Evolutionary conservation across 345 rosid species (phyloP), one percentile per base, ranked within the genome.

Genomic region (Kernera saxatilis): DNA sequence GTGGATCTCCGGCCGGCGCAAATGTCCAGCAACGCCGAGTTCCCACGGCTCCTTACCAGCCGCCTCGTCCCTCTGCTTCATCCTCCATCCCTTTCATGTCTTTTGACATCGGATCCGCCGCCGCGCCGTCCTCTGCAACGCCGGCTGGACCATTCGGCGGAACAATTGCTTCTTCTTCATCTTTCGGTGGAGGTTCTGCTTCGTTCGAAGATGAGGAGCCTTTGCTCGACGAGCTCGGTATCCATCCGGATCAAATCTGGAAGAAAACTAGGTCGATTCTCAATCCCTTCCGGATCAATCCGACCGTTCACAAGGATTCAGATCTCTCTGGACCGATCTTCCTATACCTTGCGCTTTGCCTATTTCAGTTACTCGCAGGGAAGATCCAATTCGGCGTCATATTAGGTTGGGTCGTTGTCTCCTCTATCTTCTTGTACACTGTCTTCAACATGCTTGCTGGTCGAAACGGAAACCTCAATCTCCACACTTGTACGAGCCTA

Each of bases 201-300:
- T 85, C 82, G 48, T 93, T 88, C 70, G 97, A 88, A n/a, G 96
- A 87, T 32, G 98, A 93, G 63, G 96, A 91, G 57, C 94, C 96
- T 12, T 78, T 93, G n/a, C 94, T 91, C 13, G 98, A 91, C 74
- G 98, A 93, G 51, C 94, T 91, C 69, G 98, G 97, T 25, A 91
- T 93, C 81, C 97, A 88, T 70, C 98, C 96, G 3, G 94, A 85
- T 25, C 96, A 93, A 85, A 93, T 93, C 87, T 91, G 96, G 96
- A 77, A 74, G 67, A 93, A 90, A 39, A 86, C 98, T n/a, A 87
- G 85, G 57, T 83, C 97, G 27, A 87, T 93, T 74, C 82, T 93
- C 43, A 88, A 90, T 45, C 97, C 94, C 0, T 82, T 93, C 73
- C 83, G 89, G 57, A 83, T 86, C 29, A 87, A 93, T 69, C 81